Evolutionary conservation across 1,284 basidiomycete genomes (phyloP), one percentile per base, ranked within the genome.

Genomic region (Neonothopanus nambi): DNA sequence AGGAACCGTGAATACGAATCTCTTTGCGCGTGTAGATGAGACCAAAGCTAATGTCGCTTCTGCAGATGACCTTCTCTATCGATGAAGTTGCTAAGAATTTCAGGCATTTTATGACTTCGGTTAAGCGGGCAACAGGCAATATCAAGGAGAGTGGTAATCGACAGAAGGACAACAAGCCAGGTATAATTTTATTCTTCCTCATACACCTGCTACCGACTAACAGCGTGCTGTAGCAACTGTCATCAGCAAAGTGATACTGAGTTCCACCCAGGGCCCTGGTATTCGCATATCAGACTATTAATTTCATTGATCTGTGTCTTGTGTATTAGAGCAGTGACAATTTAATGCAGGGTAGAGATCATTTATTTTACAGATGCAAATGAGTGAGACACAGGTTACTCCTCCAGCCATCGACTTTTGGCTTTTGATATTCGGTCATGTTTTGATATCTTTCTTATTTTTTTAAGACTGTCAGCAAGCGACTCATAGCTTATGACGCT

Each of bases 221-320:
- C 46, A 33, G 23, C 26, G 35, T 11, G 3, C 36, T 41, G 38
- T 64, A 91, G 91, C 83, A 24, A 87, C 84, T 44, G 72, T 81
- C 9, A 89, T 95, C 61, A 79, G 73, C 35, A 85, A 85, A 59
- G 86, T 94, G 20, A 78, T 92, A 60, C 78, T 97, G 52, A 93
- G 90, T 70, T 92, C 93, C 23, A 85, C 83, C 35, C 87, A 90
- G 65, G 93, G 93, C 15, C 94, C 94, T 18, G 88, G 89, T 17
- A 92, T 96, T 66, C 82, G 80, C 59, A 81, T 92, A 64, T 74
- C 77, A 49, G 85, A 88, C 67, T 74, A 72, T 59, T 79, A 73
- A 36, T 33, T 30, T 7, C 30, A 21, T 30, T 4, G n/a, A 35
- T 21, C 12, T 6, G n/a, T 26, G 21, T 42, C n/a, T 33, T 33